Evolutionary conservation across 371 early-diverging fungal species (phyloP).

Genomic region (Lichtheimia ramosa): DNA sequence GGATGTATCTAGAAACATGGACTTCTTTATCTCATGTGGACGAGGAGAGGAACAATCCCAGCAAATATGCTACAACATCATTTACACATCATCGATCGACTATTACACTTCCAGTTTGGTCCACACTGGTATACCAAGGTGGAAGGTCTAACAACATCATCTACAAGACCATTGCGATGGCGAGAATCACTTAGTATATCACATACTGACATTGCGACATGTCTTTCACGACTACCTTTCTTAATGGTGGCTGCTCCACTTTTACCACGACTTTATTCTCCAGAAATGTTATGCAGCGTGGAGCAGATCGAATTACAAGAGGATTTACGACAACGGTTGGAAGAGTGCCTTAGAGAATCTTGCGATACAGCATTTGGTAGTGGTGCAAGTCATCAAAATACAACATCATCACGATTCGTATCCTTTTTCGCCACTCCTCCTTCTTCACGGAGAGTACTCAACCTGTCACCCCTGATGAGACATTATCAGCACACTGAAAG

Average conservation of each 20-base stretch:
- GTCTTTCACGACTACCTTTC: constrained; percentile 29
- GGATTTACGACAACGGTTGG: constrained; percentile 31
- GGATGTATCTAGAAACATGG: constrained; percentile 23
- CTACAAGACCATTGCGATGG: constrained; percentile 3
- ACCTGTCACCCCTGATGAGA: constrained; percentile 2
- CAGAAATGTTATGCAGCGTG: constrained; percentile 28
- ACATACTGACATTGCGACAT: constrained; percentile 13
- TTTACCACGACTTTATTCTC: constrained; percentile 15
- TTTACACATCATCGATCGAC: constrained; percentile 33
- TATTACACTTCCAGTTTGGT: constrained; percentile 43
- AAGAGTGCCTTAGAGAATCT: constrained; percentile 21
- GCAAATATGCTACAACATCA: constrained; percentile 33
- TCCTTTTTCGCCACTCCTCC: constrained; percentile 25
- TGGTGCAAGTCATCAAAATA: not conserved
- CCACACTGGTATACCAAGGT: constrained; percentile 38
- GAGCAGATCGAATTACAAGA: constrained; percentile 45
- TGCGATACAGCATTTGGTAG: constrained; percentile 23
- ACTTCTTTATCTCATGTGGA: constrained; percentile 33
- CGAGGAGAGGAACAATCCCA: constrained; percentile 25
- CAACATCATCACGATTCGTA: constrained; percentile 13
- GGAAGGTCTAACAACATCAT: constrained; percentile 10
- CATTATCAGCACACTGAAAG: not conserved
- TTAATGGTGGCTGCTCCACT: constrained; percentile 6
- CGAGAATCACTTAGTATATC: constrained; percentile 6
- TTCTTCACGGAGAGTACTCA: constrained; percentile 7